phyloP scores from a whole-genome alignment of 1,139 yeast species.

The Geotrichum carabidarum region DNA sequence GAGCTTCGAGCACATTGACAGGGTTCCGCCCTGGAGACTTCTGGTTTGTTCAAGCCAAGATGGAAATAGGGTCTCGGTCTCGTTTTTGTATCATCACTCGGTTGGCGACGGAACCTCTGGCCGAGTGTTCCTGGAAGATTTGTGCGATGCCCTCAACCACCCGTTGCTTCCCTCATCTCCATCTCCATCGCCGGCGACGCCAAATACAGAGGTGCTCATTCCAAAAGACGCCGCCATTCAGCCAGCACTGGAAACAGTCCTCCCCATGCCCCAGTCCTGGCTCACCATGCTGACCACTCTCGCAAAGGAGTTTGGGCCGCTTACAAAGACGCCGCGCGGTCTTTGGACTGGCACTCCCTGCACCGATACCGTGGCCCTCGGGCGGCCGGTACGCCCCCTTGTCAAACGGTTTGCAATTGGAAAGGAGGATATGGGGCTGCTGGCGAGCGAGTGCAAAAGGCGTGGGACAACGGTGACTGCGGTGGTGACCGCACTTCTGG shows the following conservation, averaged over 20 bases:
- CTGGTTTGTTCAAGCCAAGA: slow-evolving; percentile 1
- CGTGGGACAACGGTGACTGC: slow-evolving; percentile 4
- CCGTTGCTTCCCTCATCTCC: too few species aligned
- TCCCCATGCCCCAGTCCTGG: slow-evolving; percentile 1
- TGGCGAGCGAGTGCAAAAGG: neutral
- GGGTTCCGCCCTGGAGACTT: slow-evolving; percentile 16
- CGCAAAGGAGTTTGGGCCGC: neutral
- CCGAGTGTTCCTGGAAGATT: neutral
- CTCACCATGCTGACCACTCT: neutral
- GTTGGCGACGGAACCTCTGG: slow-evolving; percentile 18
- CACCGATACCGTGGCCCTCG: neutral
- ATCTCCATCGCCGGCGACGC: neutral
- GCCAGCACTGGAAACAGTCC: slow-evolving; percentile 9
- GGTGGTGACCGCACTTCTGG: neutral
- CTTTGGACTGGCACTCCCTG: slow-evolving; percentile 11
- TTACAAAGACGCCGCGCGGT: neutral
- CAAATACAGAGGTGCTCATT: neutral
- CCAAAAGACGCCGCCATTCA: neutral
- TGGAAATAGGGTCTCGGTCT: neutral
- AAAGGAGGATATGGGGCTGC: neutral
- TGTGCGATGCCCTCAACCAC: slow-evolving; percentile 4
- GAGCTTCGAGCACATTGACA: slow-evolving; percentile 4
- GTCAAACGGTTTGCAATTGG: neutral
- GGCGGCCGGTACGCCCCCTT: neutral
- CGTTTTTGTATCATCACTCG: slow-evolving; percentile 17